These are phyloP conservation scores for Cucurbita ficifolia DNA, from an alignment of 306 rosid genomes.

Conservation along the genomic window DNA sequence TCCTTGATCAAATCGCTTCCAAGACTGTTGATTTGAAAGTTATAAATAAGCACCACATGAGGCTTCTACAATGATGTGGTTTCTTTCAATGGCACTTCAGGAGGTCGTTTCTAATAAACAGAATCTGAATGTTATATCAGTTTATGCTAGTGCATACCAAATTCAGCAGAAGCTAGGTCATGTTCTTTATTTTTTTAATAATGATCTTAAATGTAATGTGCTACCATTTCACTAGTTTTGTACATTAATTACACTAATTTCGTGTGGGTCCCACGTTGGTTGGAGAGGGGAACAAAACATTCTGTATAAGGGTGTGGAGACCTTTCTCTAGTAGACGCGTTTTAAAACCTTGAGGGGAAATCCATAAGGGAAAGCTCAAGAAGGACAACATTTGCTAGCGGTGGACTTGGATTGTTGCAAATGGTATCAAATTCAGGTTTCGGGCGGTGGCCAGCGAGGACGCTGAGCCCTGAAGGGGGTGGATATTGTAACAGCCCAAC, in stretches of 20 bases:
- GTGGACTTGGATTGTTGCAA: too few species aligned
- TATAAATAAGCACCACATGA: neutral
- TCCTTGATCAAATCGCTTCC: constrained; percentile 26
- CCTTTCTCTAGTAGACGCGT: too few species aligned
- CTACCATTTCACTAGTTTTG: neutral
- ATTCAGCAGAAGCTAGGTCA: neutral
- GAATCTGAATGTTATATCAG: neutral
- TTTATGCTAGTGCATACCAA: neutral
- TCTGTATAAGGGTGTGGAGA: too few species aligned
- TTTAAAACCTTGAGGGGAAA: too few species aligned
- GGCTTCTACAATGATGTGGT: neutral
- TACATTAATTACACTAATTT: neutral
- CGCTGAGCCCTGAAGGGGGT: too few species aligned
- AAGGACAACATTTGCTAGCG: too few species aligned
- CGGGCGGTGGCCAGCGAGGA: too few species aligned
- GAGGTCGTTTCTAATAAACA: neutral
- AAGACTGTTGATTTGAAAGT: neutral
- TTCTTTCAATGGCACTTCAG: neutral
- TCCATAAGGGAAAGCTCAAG: too few species aligned
- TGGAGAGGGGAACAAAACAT: too few species aligned
- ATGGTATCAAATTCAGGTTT: too few species aligned
- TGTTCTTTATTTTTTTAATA: neutral
- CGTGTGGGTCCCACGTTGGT: too few species aligned
- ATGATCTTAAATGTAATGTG: neutral
- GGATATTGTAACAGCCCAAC: too few species aligned